These are phyloP conservation scores for Chlorella variabilis DNA, from an alignment of 163 green algal genomes.

Conservation along the genomic window DNA sequence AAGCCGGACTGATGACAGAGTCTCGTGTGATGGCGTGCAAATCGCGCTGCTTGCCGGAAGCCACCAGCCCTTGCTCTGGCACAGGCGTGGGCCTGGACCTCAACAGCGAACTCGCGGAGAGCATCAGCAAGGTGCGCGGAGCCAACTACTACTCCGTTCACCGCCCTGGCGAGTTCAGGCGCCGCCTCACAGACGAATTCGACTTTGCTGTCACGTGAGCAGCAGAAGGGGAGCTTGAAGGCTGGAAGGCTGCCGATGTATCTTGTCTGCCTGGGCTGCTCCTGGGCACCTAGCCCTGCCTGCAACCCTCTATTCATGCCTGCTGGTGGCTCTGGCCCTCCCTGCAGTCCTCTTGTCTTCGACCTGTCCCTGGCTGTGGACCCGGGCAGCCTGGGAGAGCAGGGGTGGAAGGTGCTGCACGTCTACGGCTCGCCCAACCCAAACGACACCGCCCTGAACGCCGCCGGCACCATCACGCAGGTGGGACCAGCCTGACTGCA, in stretches of 20 bases:
- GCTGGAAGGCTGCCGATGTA: too few species aligned
- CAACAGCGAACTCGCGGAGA: constrained; percentile 45
- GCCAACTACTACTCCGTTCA: constrained; percentile 51
- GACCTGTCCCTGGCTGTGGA: constrained; percentile 40
- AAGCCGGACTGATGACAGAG: background rate
- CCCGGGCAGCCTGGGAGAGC: background rate
- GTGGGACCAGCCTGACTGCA: background rate
- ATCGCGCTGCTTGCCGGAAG: too few species aligned
- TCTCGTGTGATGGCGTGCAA: too few species aligned
- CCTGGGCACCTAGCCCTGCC: too few species aligned
- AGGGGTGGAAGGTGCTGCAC: constrained; percentile 37
- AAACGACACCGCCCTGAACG: constrained; percentile 20
- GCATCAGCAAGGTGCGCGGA: constrained; percentile 25
- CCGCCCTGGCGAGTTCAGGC: constrained; percentile 39
- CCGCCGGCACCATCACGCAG: constrained; percentile 37
- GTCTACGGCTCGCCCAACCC: constrained; percentile 42
- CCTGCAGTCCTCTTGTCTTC: constrained; percentile 42
- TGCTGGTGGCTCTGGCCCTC: too few species aligned
- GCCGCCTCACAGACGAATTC: constrained; percentile 37
- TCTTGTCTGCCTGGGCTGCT: too few species aligned
- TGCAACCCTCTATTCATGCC: too few species aligned
- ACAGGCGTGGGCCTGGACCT: constrained; percentile 40
- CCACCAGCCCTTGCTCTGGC: background rate
- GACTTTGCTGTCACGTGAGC: constrained; percentile 35
- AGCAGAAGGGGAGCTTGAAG: background rate